phyloP scores from a whole-genome alignment of 2,329 filamentous ascomycete species.

The Magnaporthiopsis incrustans region DNA sequence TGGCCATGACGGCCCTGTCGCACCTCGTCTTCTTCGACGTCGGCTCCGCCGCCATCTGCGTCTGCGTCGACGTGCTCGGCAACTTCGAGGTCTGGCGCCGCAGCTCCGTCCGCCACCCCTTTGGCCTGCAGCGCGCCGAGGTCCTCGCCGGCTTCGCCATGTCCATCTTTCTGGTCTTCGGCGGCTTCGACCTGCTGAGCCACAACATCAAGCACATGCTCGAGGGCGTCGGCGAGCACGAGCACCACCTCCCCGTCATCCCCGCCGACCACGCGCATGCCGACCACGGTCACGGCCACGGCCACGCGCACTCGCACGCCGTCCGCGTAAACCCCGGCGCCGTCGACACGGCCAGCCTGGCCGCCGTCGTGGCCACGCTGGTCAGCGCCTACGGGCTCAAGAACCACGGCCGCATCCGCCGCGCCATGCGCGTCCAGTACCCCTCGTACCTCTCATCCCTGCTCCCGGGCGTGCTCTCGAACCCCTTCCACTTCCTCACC shows the following conservation, averaged over 20 bases:
- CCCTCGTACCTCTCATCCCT: slow-evolving; percentile 60
- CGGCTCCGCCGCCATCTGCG: slow-evolving; percentile 82
- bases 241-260: slow-evolving; percentile 33
- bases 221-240: slow-evolving; percentile 38
- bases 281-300: slow-evolving; percentile 67
- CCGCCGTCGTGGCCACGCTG: slow-evolving; percentile 75
- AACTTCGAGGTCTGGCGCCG: slow-evolving; percentile 98
- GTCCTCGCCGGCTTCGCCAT: slow-evolving; percentile 93
- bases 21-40: slow-evolving; percentile 95
- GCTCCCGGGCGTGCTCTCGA: slow-evolving; percentile 80
- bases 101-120: slow-evolving; percentile 86
- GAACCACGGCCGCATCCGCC: slow-evolving; percentile 88
- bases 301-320: slow-evolving; percentile 47
- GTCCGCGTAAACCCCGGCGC: slow-evolving; percentile 59
- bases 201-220: slow-evolving; percentile 92
- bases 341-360: slow-evolving; percentile 71
- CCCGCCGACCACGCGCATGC: slow-evolving; percentile 54
- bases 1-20: slow-evolving; percentile 86
- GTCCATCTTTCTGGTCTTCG: slow-evolving; percentile 94
- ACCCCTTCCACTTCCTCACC: slow-evolving; percentile 91
- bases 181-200: slow-evolving; percentile 89
- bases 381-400: slow-evolving; percentile 79
- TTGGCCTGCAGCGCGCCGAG: slow-evolving; percentile 85
- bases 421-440: slow-evolving; percentile 67
- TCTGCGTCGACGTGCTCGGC: slow-evolving; percentile 82